Evolutionary conservation across 1,139 yeast genomes (phyloP), one percentile per base, ranked within the genome.

Genomic region (Meyerozyma sp.): DNA sequence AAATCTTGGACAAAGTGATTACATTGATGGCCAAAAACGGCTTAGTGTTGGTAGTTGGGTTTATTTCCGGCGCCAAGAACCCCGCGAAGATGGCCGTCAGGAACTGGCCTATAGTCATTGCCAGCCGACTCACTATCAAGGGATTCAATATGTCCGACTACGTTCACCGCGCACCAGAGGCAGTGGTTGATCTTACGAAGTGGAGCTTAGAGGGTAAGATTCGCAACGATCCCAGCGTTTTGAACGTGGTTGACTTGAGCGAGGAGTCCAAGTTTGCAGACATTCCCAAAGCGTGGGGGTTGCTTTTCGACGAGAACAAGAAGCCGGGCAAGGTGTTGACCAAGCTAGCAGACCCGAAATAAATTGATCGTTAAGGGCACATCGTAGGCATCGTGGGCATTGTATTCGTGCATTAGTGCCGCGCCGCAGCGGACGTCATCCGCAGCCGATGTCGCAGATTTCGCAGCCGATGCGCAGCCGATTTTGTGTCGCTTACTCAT

Each of bases 61-160:
- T 82, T 2, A 78, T 82, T 50, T 62, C 86, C 29, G 79, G 79
- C 44, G 82, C 81, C 59, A 77, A 79, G 52, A 75, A 75, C 47
- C 46, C 51, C 8, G 51, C 58, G 4, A 67, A 69, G 44, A 9
- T 14, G 34, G 47, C 59, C 23, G 64, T 77, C 44, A 58, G 60
- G 30, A 62, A 58, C 46, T 77, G 79, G 70, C 53, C 63, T 13
- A 54, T 63, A 35, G 71, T 80, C 41, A 68, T 77, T 45, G 61
- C 66, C 38, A 77, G 72, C 55, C 64, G 82, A 53, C 63, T 80
- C 48, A 65, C 63, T 1, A 68, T 79, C 32, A 62, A 62, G 46
- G 84, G 85, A 18, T 70, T 77, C 49, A 58, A 78, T 43, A 69
- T 77, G 23, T 44, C 58, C 32, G 79, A 78, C 51, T 66, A 53